Base-by-base conservation (phyloP, 441 rosid species). In the Jatropha podagrica region DNA sequence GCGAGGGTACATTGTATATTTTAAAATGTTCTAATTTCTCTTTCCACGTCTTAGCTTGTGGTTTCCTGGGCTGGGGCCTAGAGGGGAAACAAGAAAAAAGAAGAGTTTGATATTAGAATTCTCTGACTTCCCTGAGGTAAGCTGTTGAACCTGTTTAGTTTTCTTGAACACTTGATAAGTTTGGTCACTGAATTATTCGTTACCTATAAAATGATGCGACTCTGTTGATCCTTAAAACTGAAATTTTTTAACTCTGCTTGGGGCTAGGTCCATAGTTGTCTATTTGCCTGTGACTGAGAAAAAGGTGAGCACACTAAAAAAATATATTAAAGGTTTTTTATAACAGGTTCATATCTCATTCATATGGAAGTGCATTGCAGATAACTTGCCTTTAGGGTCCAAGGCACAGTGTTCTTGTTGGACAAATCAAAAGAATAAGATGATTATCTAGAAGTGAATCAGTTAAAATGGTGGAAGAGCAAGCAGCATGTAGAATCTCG, bases 1-100 rank as follows among this genome's bases (percentile, higher is more conserved):
- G n/a, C 48, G 74, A 23, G 77, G 79, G 76, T 75, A 66, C 40
- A 65, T 68, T 32, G 37, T 68, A 23, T 74, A 11, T 27, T 75
- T 46, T 74, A 40, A 26, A 46, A 41, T 68, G 27, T 51, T 69
- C 48, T 23, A 55, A 10, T 65, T 72, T 67, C 44, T 59, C 46
- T 7, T 13, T 17, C 12, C 56, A 2, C 40, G 7, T 44, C 52
- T 60, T 49, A 15, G 4, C 44, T 11, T 3, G 15, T 58, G 66
- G 13, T 6, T 64, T 68, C 12, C 5, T 49, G 26, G 13, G 44
- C 58, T 32, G 49, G 38, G 58, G 48, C 17, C 41, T 15, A 26
- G 48, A 20, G 60, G 23, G 15, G 4, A 69, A 41, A 69, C 8
- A 51, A 40, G 18, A 61, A 40, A 32, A 48, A 8, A 11, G 11